Conservation (phyloP, 2,329 filamentous ascomycete species). For the Phaeosphaeriaceae sp. region DNA sequence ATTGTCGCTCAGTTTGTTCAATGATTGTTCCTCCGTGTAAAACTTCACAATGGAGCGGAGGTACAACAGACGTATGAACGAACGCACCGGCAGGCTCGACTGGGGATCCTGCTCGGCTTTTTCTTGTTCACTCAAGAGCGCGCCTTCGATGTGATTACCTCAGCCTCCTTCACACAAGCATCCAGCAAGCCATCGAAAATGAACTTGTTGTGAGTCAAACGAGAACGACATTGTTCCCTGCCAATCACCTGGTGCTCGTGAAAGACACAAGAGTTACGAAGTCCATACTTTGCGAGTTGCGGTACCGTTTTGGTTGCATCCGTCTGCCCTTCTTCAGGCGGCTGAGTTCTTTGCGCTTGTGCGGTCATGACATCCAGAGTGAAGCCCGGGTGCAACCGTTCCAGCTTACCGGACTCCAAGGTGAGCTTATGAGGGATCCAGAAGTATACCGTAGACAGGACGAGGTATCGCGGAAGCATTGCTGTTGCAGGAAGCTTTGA, state of each 20-base stretch:
- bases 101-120: background rate
- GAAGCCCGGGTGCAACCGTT: slow-evolving; percentile 1
- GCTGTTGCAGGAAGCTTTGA: background rate
- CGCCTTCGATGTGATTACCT: background rate
- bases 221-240: slow-evolving; percentile 1
- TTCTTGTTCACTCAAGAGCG: background rate
- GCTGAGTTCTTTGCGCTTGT: slow-evolving; percentile 3
- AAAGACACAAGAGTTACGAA: slow-evolving; percentile 4
- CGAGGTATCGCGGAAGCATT: slow-evolving; percentile 4
- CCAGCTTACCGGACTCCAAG: slow-evolving; percentile 4
- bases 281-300: slow-evolving; percentile 4
- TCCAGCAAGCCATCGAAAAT: slow-evolving; percentile 6
- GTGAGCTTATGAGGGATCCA: slow-evolving; percentile 1
- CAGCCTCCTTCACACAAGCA: slow-evolving; percentile 5
- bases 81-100: background rate
- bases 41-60: background rate
- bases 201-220: slow-evolving; percentile 5
- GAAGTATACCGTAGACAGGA: slow-evolving; percentile 6
- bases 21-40: background rate
- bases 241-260: slow-evolving; percentile 3
- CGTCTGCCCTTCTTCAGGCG: slow-evolving; percentile 2
- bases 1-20: background rate
- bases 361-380: slow-evolving; percentile 7
- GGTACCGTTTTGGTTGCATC: slow-evolving; percentile 3
- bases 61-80: background rate